A percentile compares a stretch with the other conserved stretches of the same genome.
Conservation (phyloP, 2,329 filamentous ascomycete genomes). For the Phialocephala sp. region DNA sequence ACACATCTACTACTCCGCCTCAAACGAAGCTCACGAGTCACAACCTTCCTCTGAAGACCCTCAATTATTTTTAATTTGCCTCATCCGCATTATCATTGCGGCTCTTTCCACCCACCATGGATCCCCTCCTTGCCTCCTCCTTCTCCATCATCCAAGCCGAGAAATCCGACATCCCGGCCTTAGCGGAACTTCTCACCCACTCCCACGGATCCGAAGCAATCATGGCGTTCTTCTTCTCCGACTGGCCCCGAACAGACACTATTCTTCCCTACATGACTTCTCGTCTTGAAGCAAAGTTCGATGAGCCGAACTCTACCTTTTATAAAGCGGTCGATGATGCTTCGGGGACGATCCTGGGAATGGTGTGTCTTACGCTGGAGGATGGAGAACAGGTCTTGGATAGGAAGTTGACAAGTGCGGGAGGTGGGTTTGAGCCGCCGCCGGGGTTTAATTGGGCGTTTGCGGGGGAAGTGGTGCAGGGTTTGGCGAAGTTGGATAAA, state of each 20-base stretch:
- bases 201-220: slow-evolving; percentile 12
- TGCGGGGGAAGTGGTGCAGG: slow-evolving; percentile 6
- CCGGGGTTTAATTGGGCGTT: slow-evolving; percentile 10
- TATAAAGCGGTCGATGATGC: slow-evolving; percentile 4
- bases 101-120: not conserved
- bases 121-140: not conserved
- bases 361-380: slow-evolving; percentile 9
- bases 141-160: slow-evolving; percentile 8
- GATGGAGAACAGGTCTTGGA: slow-evolving; percentile 4
- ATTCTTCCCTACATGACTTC: slow-evolving; percentile 10
- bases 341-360: slow-evolving; percentile 11
- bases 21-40: too few species aligned
- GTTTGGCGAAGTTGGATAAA: slow-evolving; percentile 12
- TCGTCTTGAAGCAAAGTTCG: slow-evolving; percentile 4
- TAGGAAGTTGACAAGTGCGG: slow-evolving; percentile 3
- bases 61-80: not conserved
- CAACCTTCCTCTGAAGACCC: not conserved
- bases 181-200: slow-evolving; percentile 10
- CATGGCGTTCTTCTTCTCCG: slow-evolving; percentile 16
- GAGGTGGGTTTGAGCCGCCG: not conserved
- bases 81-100: not conserved
- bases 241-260: slow-evolving; percentile 12
- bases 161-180: slow-evolving; percentile 5
- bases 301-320: not conserved
- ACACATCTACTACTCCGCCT: too few species aligned